Percentiles rank a stretch among this genome's conserved stretches.
These are phyloP conservation scores for Trichosanthes cucumerina DNA, from an alignment of 306 rosid species.

Conservation along the genomic window DNA sequence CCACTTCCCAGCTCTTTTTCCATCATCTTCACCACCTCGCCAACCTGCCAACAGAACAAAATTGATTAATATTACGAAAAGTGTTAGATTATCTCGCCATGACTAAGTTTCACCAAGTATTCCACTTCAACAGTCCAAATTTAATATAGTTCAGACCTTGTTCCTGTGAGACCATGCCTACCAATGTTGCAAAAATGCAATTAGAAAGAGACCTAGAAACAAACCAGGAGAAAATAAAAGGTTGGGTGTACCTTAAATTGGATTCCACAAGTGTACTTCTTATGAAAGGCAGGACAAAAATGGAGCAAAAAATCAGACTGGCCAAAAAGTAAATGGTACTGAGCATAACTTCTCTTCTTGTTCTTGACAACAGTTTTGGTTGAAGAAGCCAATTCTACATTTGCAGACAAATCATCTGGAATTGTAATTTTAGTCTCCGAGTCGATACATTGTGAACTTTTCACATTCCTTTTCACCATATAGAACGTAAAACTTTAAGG, in stretches of 20 bases:
- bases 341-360: constrained; percentile 79
- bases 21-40: constrained; percentile 63
- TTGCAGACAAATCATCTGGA: not conserved
- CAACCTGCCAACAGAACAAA: constrained; percentile 29
- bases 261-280: constrained; percentile 46
- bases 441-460: not conserved
- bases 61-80: not conserved
- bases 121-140: not conserved
- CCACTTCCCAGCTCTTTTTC: constrained; percentile 63
- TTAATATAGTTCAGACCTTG: constrained; percentile 45
- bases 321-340: constrained; percentile 66
- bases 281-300: constrained; percentile 57
- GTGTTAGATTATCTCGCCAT: not conserved
- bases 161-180: constrained; percentile 61
- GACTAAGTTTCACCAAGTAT: not conserved
- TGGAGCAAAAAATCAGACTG: constrained; percentile 63
- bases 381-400: not conserved
- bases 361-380: constrained; percentile 39
- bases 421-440: not conserved
- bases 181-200: not conserved
- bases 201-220: constrained; percentile 2
- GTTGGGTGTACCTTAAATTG: constrained; percentile 40
- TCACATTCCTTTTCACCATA: constrained; percentile 12
- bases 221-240: not conserved
- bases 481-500: not conserved